These are phyloP conservation scores for Hygrophorus pudorinus DNA, from an alignment of 768 basidiomycete genomes.

Conservation along the genomic window DNA sequence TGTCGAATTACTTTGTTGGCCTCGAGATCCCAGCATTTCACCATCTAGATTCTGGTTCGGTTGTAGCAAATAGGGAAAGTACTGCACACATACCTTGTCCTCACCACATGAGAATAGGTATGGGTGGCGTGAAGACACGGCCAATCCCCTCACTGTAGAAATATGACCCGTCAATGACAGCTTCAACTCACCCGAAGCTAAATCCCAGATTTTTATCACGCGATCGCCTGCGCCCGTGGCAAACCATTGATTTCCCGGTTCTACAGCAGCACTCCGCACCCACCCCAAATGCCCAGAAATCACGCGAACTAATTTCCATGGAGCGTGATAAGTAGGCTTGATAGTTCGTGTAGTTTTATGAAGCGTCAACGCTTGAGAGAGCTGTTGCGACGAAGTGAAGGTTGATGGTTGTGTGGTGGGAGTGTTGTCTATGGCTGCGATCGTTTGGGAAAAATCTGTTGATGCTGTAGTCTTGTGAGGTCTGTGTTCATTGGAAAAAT, in stretches of 20 bases:
- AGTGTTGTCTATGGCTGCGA: slow-evolving; percentile 67
- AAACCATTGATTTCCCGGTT: slow-evolving; percentile 98
- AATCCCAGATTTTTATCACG: slow-evolving; percentile 98
- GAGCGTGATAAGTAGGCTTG: slow-evolving; percentile 92
- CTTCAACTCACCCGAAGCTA: slow-evolving; percentile 95
- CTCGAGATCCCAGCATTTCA: slow-evolving; percentile 99
- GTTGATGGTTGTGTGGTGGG: slow-evolving; percentile 62
- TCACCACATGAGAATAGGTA: slow-evolving; percentile 97
- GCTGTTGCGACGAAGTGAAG: slow-evolving; percentile 48
- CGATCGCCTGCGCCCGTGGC: slow-evolving; percentile 96
- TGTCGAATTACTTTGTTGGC: slow-evolving; percentile 98
- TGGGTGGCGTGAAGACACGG: slow-evolving; percentile 87
- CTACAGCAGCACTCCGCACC: slow-evolving; percentile 93
- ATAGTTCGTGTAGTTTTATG: slow-evolving; percentile 92
- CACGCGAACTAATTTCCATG: slow-evolving; percentile 93
- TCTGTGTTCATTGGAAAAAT: neutral
- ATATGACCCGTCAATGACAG: slow-evolving; percentile 97
- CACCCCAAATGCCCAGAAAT: slow-evolving; percentile 98
- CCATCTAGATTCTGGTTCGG: slow-evolving; percentile 58
- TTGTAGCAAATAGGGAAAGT: neutral
- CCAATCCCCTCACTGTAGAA: slow-evolving; percentile 89
- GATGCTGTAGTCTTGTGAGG: slow-evolving; percentile 21
- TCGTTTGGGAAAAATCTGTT: slow-evolving; percentile 52
- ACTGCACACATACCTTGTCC: slow-evolving; percentile 65
- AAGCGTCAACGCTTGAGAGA: slow-evolving; percentile 84